phyloP scores from a whole-genome alignment of 345 rosid genomes.

The Hypericum androsaemum region DNA sequence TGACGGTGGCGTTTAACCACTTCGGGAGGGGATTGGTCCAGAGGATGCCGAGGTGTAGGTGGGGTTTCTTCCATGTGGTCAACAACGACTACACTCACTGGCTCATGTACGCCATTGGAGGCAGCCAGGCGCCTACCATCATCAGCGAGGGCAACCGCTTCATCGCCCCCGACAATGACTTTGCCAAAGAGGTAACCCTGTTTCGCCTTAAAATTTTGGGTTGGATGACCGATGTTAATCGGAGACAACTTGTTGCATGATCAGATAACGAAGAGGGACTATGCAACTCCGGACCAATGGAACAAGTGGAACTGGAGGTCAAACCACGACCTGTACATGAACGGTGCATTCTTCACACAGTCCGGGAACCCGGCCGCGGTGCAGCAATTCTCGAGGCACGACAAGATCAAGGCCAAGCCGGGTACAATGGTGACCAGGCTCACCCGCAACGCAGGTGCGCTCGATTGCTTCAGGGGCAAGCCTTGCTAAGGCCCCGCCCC shows the following conservation, averaged over 20 bases:
- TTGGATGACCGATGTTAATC: too few relatives aligned
- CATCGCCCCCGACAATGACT: neutral
- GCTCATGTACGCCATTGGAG: slow-evolving; percentile 10
- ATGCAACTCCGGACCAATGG: neutral
- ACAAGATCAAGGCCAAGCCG: slow-evolving; percentile 1
- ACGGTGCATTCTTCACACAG: slow-evolving; percentile 6
- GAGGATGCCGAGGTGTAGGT: slow-evolving; percentile 10
- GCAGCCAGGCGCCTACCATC: slow-evolving; percentile 5
- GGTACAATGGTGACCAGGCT: slow-evolving; percentile 1
- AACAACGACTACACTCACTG: slow-evolving; percentile 12
- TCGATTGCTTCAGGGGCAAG: neutral
- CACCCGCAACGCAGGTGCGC: neutral
- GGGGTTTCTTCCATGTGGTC: slow-evolving; percentile 11
- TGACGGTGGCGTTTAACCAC: slow-evolving; percentile 3
- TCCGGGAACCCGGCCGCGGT: neutral
- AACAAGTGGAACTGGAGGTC: slow-evolving; percentile 7
- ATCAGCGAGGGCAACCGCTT: slow-evolving; percentile 7
- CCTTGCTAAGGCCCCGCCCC: neutral
- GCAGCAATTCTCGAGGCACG: neutral
- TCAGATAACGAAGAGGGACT: slow-evolving; percentile 2
- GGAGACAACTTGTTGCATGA: neutral
- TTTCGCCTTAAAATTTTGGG: too few relatives aligned
- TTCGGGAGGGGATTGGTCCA: slow-evolving; percentile 5
- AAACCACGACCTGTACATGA: neutral
- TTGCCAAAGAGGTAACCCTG: neutral